Evolutionary conservation across 1,284 basidiomycete species (phyloP), one percentile per base, ranked within the genome.

Genomic region (Taiwanofungus camphoratus): DNA sequence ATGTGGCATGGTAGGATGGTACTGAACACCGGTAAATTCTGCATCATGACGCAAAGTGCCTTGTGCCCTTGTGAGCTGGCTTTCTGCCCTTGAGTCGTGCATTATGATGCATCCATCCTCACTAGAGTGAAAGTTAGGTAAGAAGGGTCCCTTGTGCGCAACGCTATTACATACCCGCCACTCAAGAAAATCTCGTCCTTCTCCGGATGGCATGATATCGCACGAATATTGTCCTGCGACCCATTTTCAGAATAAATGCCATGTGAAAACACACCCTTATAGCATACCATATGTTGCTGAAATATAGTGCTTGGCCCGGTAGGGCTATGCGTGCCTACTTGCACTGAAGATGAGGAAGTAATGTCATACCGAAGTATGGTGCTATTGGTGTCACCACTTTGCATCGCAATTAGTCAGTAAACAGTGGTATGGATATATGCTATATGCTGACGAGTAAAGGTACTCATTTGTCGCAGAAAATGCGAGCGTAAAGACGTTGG

Each of bases 121-220:
- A 49, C 85, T 79, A 39, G 35, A 22, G 22, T 20, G 31, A n/a
- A 30, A 13, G 26, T 47, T 34, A 5, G 32, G 45, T 46, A 19
- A 22, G 23, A 11, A 29, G n/a, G n/a, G 13, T 3, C 22, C 23
- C 39, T 27, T 33, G 46, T 39, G 45, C 29, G 41, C 40, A 23
- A 35, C 16, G 45, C 6, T 20, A 52, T n/a, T n/a, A n/a, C 65
- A 32, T 54, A 79, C 85, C 81, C 74, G 11, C 74, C 82, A 44
- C 75, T 83, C 43, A 89, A 55, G 51, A 84, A 79, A 1, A 87
- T 49, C 18, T 82, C 72, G 19, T 88, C 84, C 38, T 79, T 71
- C 26, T 62, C 62, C 9, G 82, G 76, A 56, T 84, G 82, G 40
- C 77, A 77, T 2, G 79, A 70, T 27, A 87, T 64, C 11, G 65